Conservation (phyloP, 2,329 filamentous ascomycete species). For the Mariannaea sp. region DNA sequence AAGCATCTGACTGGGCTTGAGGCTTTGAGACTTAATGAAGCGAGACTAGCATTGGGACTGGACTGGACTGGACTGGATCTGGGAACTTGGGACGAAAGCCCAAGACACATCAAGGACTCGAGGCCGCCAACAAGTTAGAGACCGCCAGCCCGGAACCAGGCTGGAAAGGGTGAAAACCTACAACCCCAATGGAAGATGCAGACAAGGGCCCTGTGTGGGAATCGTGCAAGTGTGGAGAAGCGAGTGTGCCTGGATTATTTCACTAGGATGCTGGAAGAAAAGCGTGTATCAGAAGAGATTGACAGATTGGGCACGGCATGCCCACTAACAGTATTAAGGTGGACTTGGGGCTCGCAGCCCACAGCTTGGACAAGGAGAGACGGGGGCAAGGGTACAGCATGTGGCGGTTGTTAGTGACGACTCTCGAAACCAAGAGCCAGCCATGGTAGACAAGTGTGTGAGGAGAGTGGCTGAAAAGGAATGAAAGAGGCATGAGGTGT, state of each 20-base stretch:
- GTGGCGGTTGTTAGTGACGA: constrained; percentile 14
- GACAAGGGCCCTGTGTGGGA: constrained; percentile 28
- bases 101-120: constrained; percentile 18
- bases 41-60: background rate
- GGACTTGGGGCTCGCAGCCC: constrained; percentile 2
- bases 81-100: constrained; percentile 13
- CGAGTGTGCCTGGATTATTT: constrained; percentile 49
- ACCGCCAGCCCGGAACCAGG: constrained; percentile 25
- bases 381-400: constrained; percentile 5
- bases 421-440: constrained; percentile 17
- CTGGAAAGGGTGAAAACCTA: constrained; percentile 14
- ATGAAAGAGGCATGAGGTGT: constrained; percentile 22
- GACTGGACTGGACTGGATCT: constrained; percentile 2
- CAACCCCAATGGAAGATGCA: constrained; percentile 26
- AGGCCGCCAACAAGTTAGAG: constrained; percentile 22
- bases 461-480: constrained; percentile 31
- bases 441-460: constrained; percentile 18
- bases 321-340: constrained; percentile 16
- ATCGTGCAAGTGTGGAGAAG: constrained; percentile 48
- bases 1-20: too few species aligned
- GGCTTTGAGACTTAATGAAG: too few species aligned
- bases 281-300: constrained; percentile 52
- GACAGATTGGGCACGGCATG: constrained; percentile 30
- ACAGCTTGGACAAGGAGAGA: background rate
- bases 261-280: constrained; percentile 40